These are phyloP conservation scores for Xylaria acuta DNA, from an alignment of 495 filamentous ascomycete species.

Conservation along the genomic window DNA sequence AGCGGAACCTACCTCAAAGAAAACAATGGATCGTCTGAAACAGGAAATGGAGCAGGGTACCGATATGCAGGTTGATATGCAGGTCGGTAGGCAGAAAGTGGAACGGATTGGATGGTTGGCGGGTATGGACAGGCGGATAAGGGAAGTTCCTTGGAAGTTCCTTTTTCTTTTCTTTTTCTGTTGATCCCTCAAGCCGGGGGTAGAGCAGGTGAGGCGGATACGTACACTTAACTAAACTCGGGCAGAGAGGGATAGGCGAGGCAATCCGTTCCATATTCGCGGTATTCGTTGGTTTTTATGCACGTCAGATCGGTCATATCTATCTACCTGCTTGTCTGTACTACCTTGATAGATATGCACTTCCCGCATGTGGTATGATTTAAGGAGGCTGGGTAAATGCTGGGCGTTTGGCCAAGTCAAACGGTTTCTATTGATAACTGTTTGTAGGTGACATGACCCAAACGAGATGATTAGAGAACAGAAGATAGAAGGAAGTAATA, in stretches of 20 bases:
- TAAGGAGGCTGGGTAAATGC: slow-evolving; percentile 7
- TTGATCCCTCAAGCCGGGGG: slow-evolving; percentile 8
- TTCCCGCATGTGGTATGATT: slow-evolving; percentile 5
- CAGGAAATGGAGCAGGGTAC: slow-evolving; percentile 13
- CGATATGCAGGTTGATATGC: slow-evolving; percentile 21
- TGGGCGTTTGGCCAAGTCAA: neutral
- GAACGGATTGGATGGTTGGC: slow-evolving; percentile 10
- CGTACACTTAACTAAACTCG: slow-evolving; percentile 11
- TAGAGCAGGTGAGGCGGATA: slow-evolving; percentile 12
- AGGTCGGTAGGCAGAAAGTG: slow-evolving; percentile 14
- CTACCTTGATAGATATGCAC: slow-evolving; percentile 10
- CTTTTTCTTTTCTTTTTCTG: slow-evolving; percentile 15
- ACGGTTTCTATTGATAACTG: slow-evolving; percentile 7
- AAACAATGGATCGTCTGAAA: slow-evolving; percentile 15
- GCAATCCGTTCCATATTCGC: neutral
- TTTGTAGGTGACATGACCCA: neutral
- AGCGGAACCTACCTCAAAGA: slow-evolving; percentile 12
- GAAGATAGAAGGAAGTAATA: neutral
- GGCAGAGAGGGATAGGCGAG: slow-evolving; percentile 1
- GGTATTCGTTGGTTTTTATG: slow-evolving; percentile 5
- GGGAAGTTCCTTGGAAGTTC: slow-evolving; percentile 11
- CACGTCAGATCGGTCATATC: slow-evolving; percentile 17
- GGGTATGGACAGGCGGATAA: slow-evolving; percentile 16
- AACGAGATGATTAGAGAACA: neutral
- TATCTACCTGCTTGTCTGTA: slow-evolving; percentile 5